Evolutionary conservation across 2,329 filamentous ascomycete species (phyloP), one percentile per base, ranked within the genome.

Genomic region (Xylariaceae sp.): DNA sequence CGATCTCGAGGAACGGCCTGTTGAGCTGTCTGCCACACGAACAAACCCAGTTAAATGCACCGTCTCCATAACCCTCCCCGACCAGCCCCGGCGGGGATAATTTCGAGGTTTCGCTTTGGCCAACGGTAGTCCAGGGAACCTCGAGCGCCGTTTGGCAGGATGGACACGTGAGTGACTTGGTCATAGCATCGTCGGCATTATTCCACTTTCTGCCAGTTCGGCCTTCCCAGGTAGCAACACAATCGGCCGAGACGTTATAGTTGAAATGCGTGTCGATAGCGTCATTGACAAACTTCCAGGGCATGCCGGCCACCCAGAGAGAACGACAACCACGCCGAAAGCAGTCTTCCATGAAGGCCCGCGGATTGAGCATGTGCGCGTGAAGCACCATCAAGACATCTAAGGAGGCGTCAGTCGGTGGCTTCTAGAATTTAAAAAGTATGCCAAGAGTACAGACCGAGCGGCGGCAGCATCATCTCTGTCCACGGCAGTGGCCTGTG

Each of bases 301-400:
- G 84, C 42, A 90, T 66, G 0, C 75, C 73, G 1, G 68, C 65
- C 2, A 63, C 59, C 79, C 82, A 88, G 3, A 73, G 53, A 18
- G 70, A 61, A 36, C 65, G 63, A 3, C 66, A 45, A 0, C 73
- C 75, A 18, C 64, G 58, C 6, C 81, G 69, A 35, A 87, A 61
- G 48, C 77, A 78, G 51, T 90, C 84, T 48, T 89, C 82, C 4
- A 87, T 69, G 50, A 79, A 89, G n/a, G 63, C 65, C 25, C 80
- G 67, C 0, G 84, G 84, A 45, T 88, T 89, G 3, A 90, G 71
- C 74, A 85, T 80, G 49, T 85, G 83, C 0, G 81, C 64, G 55
- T 90, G 84, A 78, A 80, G 84, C 0, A 89, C 77, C 80, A 89
- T 83, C 14, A 88, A 57, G 1, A 89, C 74, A 57, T 89, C 83